These are phyloP conservation scores for Microthyrium microscopicum DNA, from an alignment of 2,329 filamentous ascomycete species.

Conservation along the genomic window DNA sequence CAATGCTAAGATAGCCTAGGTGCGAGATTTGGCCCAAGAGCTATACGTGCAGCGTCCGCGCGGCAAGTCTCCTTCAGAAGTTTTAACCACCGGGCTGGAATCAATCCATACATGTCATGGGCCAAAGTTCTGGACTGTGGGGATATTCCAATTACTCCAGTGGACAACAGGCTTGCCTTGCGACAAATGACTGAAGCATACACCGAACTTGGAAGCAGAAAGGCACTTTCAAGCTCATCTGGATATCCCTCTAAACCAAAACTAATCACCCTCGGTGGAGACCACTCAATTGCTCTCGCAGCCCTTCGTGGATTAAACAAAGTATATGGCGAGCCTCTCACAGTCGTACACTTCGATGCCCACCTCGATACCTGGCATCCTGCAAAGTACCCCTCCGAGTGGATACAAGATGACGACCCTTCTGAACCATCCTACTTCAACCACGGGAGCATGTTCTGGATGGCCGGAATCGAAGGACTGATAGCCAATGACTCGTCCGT, in stretches of 20 bases:
- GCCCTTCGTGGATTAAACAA: slow-evolving; percentile 32
- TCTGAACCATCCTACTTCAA: slow-evolving; percentile 52
- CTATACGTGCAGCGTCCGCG: slow-evolving; percentile 68
- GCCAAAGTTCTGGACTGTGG: slow-evolving; percentile 74
- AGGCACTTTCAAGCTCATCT: slow-evolving; percentile 20
- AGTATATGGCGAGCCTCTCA: slow-evolving; percentile 27
- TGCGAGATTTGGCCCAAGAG: slow-evolving; percentile 65
- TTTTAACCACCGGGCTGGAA: slow-evolving; percentile 63
- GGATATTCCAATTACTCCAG: slow-evolving; percentile 72
- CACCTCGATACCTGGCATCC: slow-evolving; percentile 82
- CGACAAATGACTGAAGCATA: slow-evolving; percentile 74
- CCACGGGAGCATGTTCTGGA: slow-evolving; percentile 85
- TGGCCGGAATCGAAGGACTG: slow-evolving; percentile 65
- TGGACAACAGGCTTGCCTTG: slow-evolving; percentile 70
- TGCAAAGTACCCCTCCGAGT: slow-evolving; percentile 60
- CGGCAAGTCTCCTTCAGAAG: slow-evolving; percentile 66
- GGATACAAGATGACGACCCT: slow-evolving; percentile 34
- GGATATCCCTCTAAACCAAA: slow-evolving; percentile 28
- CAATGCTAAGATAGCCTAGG: slow-evolving; percentile 11
- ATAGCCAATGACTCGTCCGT: slow-evolving; percentile 59
- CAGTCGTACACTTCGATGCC: slow-evolving; percentile 35
- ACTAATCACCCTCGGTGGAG: slow-evolving; percentile 31
- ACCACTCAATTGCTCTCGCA: slow-evolving; percentile 33
- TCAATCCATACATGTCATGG: slow-evolving; percentile 75
- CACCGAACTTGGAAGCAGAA: slow-evolving; percentile 43